Conservation (phyloP, 164 flowering plant genomes). For the Macadamia integrifolia region DNA sequence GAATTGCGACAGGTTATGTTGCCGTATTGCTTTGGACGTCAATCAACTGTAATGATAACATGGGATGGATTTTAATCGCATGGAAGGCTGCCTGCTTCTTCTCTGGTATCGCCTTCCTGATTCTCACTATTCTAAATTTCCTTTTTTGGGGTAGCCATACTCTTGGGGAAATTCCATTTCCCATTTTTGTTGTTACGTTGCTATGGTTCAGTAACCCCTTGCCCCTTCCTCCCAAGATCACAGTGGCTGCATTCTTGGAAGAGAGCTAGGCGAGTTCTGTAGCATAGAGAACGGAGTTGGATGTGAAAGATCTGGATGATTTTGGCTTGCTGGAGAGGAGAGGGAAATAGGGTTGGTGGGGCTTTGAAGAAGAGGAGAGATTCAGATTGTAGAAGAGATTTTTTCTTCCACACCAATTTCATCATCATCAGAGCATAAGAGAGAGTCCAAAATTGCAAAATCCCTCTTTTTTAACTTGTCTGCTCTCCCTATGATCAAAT, state of each 20-base stretch:
- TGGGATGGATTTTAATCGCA: constrained; percentile 8
- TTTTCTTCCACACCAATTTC: no score
- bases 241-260: not conserved
- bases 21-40: constrained; percentile 14
- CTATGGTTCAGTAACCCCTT: no score
- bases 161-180: no score
- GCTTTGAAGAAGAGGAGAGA: not conserved
- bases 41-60: not conserved
- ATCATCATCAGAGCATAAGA: no score
- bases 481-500: no score
- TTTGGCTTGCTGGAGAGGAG: not conserved
- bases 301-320: not conserved
- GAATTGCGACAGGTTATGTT: constrained; percentile 13
- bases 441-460: no score
- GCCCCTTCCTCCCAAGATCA: no score
- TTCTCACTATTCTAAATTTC: not conserved
- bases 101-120: constrained; percentile 9
- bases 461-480: no score
- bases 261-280: not conserved
- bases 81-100: constrained; percentile 15
- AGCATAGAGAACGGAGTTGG: not conserved
- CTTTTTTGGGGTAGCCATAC: not conserved
- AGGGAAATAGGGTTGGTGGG: not conserved
- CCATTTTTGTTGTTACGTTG: no score
- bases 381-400: not conserved